Evolutionary conservation across 179 eudicot species (phyloP), one percentile per base, ranked within the genome.

Genomic region (Spergularia azorica): DNA sequence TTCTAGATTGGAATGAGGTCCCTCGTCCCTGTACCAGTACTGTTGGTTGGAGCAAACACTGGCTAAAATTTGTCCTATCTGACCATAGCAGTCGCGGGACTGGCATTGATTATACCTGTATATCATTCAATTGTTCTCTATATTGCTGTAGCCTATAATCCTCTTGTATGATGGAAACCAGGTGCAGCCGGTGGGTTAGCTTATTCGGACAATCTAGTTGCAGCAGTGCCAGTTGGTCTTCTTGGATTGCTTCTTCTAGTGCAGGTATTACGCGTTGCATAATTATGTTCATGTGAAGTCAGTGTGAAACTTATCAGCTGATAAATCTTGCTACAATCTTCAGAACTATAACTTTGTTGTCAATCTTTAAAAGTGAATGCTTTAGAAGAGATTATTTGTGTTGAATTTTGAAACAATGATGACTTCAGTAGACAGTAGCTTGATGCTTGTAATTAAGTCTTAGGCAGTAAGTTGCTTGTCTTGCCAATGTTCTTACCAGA

Each of bases 171-270:
- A 52, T 74, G 51, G 71, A 66, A 69, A 43, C 75, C 90, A 93
- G 98, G 97, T 85, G 79, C 84, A 46, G 84, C 93, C 41, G 97
- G 97, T 80, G 98, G 86, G 48, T 88, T 91, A 73, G 85, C 74
- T 15, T 95, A 95, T 81, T 62, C 84, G 6, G 83, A 93, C 63
- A 95, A 95, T 84, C 75, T 95, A 66, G 70, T 88, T 48, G 89
- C 95, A 74, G 98, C 93, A 67, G 93, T 87, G 66, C 98, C 98
- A 26, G 79, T 88, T 81, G 98, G 97, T 83, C 97, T 95, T 76
- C 93, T 93, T 52, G 97, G 98, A 63, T 77, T 95, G 73, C 97
- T 95, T 50, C 87, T 93, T 48, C 73, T 93, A 67, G 89, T 95
- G 74, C 98, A 95, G 98, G 97, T 92, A 82, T 55, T 11, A 10